phyloP scores from a whole-genome alignment of 306 rosid species.

The Dalbergia cultrata region DNA sequence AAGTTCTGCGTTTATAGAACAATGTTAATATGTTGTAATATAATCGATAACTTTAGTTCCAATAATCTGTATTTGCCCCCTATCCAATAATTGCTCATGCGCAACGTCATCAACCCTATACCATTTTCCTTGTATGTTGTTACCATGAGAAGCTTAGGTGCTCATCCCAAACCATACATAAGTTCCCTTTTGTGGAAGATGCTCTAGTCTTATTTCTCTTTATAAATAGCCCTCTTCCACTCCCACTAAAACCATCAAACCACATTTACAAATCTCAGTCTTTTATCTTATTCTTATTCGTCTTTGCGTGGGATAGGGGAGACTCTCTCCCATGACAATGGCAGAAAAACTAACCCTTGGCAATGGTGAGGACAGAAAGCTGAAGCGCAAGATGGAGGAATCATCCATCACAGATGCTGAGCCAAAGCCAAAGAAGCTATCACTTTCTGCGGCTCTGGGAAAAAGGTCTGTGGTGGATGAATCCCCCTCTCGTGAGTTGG shows the following conservation, averaged over 20 bases:
- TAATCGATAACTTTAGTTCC: background rate
- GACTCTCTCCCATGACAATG: background rate
- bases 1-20: background rate
- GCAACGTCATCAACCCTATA: background rate
- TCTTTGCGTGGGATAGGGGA: background rate
- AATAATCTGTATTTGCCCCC: background rate
- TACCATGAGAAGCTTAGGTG: background rate
- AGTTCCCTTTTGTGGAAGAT: constrained; percentile 26
- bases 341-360: background rate
- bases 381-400: constrained; percentile 13
- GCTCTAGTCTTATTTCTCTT: background rate
- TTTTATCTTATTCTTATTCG: background rate
- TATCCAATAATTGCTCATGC: background rate
- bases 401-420: background rate
- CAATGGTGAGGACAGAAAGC: background rate
- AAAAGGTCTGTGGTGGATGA: background rate
- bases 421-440: background rate
- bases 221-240: constrained; percentile 5
- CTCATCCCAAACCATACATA: background rate
- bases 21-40: background rate
- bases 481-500: background rate
- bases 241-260: background rate
- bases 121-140: background rate
- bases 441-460: background rate
- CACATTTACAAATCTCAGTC: background rate